phyloP scores from a whole-genome alignment of 345 rosid species.

The sweet orange (Citrus sinensis) region DNA sequence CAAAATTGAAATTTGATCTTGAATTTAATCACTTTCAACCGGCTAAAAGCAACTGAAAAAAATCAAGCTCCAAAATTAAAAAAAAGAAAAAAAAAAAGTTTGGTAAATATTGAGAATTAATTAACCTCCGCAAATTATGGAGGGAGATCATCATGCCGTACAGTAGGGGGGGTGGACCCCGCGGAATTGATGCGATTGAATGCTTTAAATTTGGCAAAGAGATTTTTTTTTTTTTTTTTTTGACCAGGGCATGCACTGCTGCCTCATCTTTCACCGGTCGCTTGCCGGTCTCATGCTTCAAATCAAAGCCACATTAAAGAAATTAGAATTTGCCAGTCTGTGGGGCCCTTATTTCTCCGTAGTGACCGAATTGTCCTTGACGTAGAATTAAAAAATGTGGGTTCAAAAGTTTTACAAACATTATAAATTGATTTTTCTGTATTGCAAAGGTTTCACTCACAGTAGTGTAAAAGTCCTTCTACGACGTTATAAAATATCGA shows the following conservation, averaged over 20 bases:
- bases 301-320: no score
- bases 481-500: no score
- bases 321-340: neutral
- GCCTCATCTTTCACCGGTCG: neutral
- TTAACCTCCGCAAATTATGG: slow-evolving; percentile 21
- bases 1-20: neutral
- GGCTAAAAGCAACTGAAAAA: neutral
- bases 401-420: no score
- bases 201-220: neutral
- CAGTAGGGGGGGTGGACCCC: neutral
- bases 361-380: neutral
- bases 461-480: no score
- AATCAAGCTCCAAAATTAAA: no score
- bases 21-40: neutral
- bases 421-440: no score
- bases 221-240: neutral
- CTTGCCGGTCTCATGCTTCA: neutral
- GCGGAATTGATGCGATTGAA: neutral
- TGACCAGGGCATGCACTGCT: neutral
- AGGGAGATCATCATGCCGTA: neutral
- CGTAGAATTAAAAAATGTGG: no score
- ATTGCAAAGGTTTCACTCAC: no score
- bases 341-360: neutral
- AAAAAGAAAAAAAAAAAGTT: neutral
- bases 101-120: neutral